Conservation (phyloP, 2,329 filamentous ascomycete species). For the Passalora sequoiae region DNA sequence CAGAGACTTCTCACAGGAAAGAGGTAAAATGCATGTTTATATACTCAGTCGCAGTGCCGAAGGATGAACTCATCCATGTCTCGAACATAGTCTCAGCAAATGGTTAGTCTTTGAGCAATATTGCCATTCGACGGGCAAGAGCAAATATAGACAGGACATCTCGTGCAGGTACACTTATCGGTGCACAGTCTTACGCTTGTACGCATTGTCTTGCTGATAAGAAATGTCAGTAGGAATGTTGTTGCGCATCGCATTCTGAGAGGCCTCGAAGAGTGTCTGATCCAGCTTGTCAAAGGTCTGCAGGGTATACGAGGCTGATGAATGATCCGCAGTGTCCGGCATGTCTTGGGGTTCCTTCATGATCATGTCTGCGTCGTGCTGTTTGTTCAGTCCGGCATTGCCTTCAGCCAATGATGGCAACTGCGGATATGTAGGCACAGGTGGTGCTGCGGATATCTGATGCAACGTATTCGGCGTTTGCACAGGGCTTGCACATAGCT, state of each 20-base stretch:
- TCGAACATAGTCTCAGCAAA: not conserved
- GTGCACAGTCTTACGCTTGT: not conserved
- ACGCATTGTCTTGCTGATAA: not conserved
- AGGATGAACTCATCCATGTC: too few relatives aligned
- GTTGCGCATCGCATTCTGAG: constrained; percentile 2
- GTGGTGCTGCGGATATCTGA: not conserved
- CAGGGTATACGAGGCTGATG: not conserved
- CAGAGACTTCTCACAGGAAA: too few relatives aligned
- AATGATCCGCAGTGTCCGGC: not conserved
- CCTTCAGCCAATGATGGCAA: too few relatives aligned
- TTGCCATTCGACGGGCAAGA: not conserved
- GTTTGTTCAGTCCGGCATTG: too few relatives aligned
- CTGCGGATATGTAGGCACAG: too few relatives aligned
- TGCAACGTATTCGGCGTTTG: constrained; percentile 4
- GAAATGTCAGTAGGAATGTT: not conserved
- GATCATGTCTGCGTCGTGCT: not conserved
- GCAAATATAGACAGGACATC: not conserved
- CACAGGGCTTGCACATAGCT: constrained; percentile 15
- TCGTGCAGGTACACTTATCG: not conserved
- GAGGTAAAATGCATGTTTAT: too few relatives aligned
- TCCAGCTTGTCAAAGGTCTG: not conserved
- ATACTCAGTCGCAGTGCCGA: too few relatives aligned
- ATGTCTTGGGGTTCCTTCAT: not conserved
- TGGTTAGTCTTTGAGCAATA: not conserved
- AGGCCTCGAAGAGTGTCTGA: not conserved